Evolutionary conservation across 176 grass and related monocot genomes (phyloP).

Genomic region (Oryza punctata): DNA sequence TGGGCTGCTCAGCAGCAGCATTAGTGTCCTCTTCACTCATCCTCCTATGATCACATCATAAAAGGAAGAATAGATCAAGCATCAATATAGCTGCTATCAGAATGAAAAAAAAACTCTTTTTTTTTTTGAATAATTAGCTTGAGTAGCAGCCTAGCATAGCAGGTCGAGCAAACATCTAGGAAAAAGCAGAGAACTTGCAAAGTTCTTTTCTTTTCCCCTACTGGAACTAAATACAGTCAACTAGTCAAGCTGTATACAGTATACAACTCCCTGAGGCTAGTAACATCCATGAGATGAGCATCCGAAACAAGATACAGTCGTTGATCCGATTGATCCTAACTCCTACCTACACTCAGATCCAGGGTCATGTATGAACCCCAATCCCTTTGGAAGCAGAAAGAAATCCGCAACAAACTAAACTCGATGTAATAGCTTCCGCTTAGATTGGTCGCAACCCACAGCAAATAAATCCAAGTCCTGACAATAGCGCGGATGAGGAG

Average conservation of each 20-base stretch:
- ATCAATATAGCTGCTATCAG: neutral
- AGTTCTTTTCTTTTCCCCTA: neutral
- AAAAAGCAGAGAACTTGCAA: neutral
- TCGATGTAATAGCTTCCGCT: neutral
- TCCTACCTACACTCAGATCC: neutral
- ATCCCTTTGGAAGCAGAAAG: neutral
- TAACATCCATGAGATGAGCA: neutral
- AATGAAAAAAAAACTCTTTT: neutral
- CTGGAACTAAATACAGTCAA: neutral
- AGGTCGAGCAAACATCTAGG: neutral
- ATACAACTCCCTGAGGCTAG: neutral
- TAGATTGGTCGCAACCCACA: neutral
- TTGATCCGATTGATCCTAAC: neutral
- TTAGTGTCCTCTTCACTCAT: slow-evolving; percentile 48
- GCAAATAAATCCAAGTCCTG: neutral
- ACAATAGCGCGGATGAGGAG: neutral
- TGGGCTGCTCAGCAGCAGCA: slow-evolving; percentile 25
- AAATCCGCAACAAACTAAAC: neutral
- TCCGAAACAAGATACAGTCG: neutral
- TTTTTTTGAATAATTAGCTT: too few species aligned
- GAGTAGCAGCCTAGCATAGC: neutral
- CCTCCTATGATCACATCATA: slow-evolving; percentile 6
- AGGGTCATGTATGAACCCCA: neutral
- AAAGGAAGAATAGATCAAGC: slow-evolving; percentile 1
- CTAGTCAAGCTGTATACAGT: neutral